Base-by-base conservation (phyloP, 768 basidiomycete species). In the Lentinula sp. region DNA sequence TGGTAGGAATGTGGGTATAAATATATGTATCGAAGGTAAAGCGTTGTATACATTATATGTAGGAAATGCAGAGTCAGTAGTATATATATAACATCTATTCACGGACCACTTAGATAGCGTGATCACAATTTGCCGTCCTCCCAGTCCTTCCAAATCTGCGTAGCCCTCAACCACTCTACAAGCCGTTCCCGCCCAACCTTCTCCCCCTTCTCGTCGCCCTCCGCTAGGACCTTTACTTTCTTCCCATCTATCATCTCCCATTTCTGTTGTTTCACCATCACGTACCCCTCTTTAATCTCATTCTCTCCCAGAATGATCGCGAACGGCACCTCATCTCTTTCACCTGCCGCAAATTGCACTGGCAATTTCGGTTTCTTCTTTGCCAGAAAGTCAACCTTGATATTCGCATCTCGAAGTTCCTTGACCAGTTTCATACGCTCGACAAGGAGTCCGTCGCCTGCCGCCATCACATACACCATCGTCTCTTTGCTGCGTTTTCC, bases 311-410 rank as follows among this genome's bases (percentile, higher is more conserved):
- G 76, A 65, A 98, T 91, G 60, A 98, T 82, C 1, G 90, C 95
- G 73, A 93, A 97, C 0, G 95, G 96, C 45, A 93, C 92, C 64
- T 93, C 88, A 68, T 98, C 95, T 69, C 79, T 87, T 75, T 97
- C 97, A 32, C 90, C 91, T 1, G 88, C 87, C 20, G 90, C 90
- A 70, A 96, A 98, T 69, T 99, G 96, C 2, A 85, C 79, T 0
- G 81, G 80, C 37, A 93, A 73, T 71, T 98, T 98, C 0, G 97
- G 95, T 71, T 97, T 98, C 59, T 78, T 85, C 73, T 97, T 98
- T 62, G 92, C 91, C 67, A 94, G 76, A 77, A 93, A 98, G 72
- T 98, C 97, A 60, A 91, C 93, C 83, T 95, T 92, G 73, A 98
- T 90, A 0, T 94, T 95, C 8, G 85, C 87, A 61, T 85, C 90